Percentiles rank a stretch among this genome's conserved stretches.
Conservation (phyloP, 257 asterid species). For the Penstemon eatonii region DNA sequence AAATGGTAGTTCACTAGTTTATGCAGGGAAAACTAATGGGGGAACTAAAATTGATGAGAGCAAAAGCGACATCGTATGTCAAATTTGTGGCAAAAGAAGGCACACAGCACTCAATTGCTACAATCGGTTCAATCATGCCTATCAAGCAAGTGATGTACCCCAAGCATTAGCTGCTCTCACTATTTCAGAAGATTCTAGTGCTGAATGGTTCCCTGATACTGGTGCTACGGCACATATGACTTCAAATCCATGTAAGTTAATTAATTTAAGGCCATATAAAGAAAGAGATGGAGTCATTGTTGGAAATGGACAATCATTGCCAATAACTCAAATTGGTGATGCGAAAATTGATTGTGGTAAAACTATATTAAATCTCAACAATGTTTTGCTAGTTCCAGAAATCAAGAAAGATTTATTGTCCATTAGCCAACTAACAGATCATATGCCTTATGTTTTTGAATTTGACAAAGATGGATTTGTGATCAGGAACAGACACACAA, state of each 20-base stretch:
- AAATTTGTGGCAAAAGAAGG: not conserved
- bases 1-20: not conserved
- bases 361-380: not conserved
- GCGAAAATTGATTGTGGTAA: not conserved
- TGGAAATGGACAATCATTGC: not conserved
- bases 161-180: not conserved
- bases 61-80: not conserved
- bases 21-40: not conserved
- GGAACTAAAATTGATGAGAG: not conserved
- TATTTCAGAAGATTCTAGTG: not conserved
- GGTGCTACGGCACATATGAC: not conserved
- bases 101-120: not conserved
- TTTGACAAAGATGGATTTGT: not conserved
- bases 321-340: not conserved
- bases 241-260: not conserved
- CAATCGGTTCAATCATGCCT: slow-evolving; percentile 2
- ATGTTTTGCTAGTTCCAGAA: not conserved
- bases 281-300: not conserved
- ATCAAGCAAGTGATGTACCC: not conserved
- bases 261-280: not conserved
- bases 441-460: not conserved
- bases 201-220: slow-evolving; percentile 1
- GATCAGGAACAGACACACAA: not conserved
- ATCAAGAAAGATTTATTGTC: slow-evolving; percentile 1
- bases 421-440: not conserved